phyloP scores from a whole-genome alignment of 2,329 filamentous ascomycete species.

The Phyllosticta citriasiana region DNA sequence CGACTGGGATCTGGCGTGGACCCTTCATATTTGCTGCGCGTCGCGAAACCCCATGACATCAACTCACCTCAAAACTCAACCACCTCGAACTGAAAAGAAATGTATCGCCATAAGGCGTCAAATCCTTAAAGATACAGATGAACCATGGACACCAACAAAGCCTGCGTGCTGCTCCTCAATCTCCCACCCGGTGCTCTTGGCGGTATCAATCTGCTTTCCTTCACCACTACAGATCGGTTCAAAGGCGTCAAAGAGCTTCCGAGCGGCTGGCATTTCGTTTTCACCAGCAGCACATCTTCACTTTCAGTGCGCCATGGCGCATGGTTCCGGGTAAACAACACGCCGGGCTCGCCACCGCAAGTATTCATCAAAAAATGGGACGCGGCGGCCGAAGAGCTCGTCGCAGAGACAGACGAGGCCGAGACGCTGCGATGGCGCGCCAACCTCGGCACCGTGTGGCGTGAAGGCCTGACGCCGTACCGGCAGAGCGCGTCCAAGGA shows the following conservation, averaged over 20 bases:
- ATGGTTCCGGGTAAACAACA: conserved; percentile 47
- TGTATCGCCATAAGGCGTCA: background rate
- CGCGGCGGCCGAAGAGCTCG: conserved; percentile 34
- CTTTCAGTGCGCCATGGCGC: conserved; percentile 52
- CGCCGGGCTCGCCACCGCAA: conserved; percentile 22
- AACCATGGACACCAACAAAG: conserved; percentile 4
- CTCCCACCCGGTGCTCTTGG: conserved; percentile 38
- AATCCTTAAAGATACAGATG: background rate
- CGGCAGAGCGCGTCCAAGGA: conserved; percentile 31
- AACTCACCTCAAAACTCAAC: background rate
- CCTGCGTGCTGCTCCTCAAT: conserved; percentile 30
- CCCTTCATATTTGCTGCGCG: background rate
- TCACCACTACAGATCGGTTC: conserved; percentile 52
- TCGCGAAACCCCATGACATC: background rate
- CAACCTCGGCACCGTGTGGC: conserved; percentile 48
- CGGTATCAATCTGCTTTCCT: conserved; percentile 49
- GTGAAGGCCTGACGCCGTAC: conserved; percentile 40
- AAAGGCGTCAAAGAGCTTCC: conserved; percentile 51
- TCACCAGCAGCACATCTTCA: conserved; percentile 47
- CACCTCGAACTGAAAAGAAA: background rate
- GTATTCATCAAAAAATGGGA: conserved; percentile 51
- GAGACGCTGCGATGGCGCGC: conserved; percentile 42
- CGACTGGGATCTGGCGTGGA: background rate
- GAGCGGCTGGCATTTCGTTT: conserved; percentile 50
- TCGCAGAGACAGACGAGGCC: conserved; percentile 31